Base-by-base conservation (phyloP, 805 yeast genomes). In the Starmerella vitae region DNA sequence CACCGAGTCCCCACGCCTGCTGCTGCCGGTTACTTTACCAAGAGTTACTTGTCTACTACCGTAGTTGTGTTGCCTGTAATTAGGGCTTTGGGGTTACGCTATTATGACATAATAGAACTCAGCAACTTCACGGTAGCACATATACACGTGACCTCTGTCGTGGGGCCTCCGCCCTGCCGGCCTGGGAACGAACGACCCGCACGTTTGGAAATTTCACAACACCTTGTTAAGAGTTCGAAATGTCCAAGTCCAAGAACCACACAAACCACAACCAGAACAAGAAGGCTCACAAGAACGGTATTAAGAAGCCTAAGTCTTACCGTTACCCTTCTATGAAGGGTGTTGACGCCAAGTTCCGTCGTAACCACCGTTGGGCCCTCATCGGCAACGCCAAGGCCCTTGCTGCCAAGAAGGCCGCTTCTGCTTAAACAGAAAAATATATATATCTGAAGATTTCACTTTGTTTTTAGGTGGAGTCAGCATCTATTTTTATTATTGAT, bases 261-360 rank as follows among this genome's bases (percentile, higher is more conserved):
- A 91, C 98, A 72, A 86, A 85, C 72, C 98, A 91, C 74, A 91
- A 91, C 93, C 97, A 88, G 74, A 82, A 80, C 85, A 81, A 71
- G 68, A 91, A 91, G 93, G 97, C 97, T 64, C 98, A 91, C 96
- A 86, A 79, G 55, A 91, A 91, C 81, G 98, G 98, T 75, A 88
- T 91, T 76, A 88, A 88, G 82, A 91, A 88, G 86, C 95, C 96
- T 61, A 82, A 76, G 78, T 79, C 94, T 65, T 71, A 76, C 93
- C 86, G 83, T 76, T 85, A 88, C 78, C 94, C 95, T 58, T 86
- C 97, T 55, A 76, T 84, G 71, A 88, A 83, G 74, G 94, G 94
- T 76, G 96, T 88, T 68, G 97, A 91, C 71, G 78, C 98, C 66
- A 91, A 91, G 80, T 91, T 91, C 94, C 78, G 77, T 66, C 81